A percentile compares a stretch with the other conserved stretches of the same genome.
phyloP scores from a whole-genome alignment of 2,329 filamentous ascomycete genomes.

The Raffaelea deltoideospora region DNA sequence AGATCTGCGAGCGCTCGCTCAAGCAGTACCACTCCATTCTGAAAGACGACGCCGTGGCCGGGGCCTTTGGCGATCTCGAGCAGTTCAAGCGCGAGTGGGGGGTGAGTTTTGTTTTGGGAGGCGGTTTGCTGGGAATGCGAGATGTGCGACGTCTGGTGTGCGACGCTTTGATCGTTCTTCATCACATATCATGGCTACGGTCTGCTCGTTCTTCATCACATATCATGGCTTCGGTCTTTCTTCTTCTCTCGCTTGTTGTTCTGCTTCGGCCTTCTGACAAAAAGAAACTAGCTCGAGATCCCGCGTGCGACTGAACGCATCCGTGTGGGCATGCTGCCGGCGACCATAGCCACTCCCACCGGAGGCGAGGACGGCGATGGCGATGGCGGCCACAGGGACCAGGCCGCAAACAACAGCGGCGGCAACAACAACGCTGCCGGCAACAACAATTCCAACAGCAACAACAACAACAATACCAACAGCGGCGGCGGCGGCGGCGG shows the following conservation, averaged over 20 bases:
- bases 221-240: no score
- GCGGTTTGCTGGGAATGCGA: no score
- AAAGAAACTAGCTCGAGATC: slow-evolving; percentile 70
- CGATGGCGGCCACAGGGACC: slow-evolving; percentile 43
- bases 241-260: no score
- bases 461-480: slow-evolving; percentile 51
- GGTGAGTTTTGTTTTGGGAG: slow-evolving; percentile 41
- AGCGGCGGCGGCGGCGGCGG: slow-evolving; percentile 22
- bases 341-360: slow-evolving; percentile 36
- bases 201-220: no score
- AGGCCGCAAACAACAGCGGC: slow-evolving; percentile 34
- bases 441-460: slow-evolving; percentile 30
- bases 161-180: no score
- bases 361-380: slow-evolving; percentile 30
- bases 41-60: slow-evolving; percentile 79
- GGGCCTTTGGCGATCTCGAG: slow-evolving; percentile 74
- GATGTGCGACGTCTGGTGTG: background rate
- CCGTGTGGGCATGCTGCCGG: slow-evolving; percentile 83
- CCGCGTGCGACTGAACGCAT: slow-evolving; percentile 87
- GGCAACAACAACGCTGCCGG: slow-evolving; percentile 49
- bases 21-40: slow-evolving; percentile 96
- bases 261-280: background rate
- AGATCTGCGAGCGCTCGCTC: slow-evolving; percentile 83
- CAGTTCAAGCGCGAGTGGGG: slow-evolving; percentile 87
- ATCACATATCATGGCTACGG: no score